Conservation (phyloP, 2,329 filamentous ascomycete species). For the Polytolypa hystricis region DNA sequence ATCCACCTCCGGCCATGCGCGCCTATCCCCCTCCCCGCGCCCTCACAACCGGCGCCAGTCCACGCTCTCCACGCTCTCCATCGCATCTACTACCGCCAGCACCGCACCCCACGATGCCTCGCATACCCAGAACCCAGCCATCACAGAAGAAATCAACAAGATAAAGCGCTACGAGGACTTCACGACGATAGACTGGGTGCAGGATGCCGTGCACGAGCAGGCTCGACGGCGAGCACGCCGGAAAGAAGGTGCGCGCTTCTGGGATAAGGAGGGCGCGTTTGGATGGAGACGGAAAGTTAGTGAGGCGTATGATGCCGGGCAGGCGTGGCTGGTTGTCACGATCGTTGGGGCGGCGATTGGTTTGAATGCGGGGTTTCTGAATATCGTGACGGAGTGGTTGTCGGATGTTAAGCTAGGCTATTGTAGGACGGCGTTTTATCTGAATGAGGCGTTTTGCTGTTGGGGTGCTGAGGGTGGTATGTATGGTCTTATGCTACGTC, state of each 20-base stretch:
- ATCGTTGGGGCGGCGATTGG: slow-evolving; percentile 86
- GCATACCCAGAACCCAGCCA: slow-evolving; percentile 50
- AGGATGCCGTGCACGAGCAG: slow-evolving; percentile 88
- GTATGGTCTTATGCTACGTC: slow-evolving; percentile 10
- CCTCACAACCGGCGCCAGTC: slow-evolving; percentile 13
- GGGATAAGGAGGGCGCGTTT: slow-evolving; percentile 55
- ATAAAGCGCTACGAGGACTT: slow-evolving; percentile 99
- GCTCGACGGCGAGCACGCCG: slow-evolving; percentile 65
- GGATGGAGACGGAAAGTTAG: slow-evolving; percentile 73
- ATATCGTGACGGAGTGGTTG: slow-evolving; percentile 94
- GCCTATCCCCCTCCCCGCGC: slow-evolving; percentile 17
- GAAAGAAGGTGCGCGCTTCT: slow-evolving; percentile 59
- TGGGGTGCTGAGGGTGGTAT: slow-evolving; percentile 83
- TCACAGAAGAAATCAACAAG: slow-evolving; percentile 90
- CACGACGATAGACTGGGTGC: slow-evolving; percentile 93
- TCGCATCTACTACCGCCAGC: slow-evolving; percentile 39
- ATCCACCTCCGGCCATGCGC: slow-evolving; percentile 20
- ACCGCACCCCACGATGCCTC: slow-evolving; percentile 49
- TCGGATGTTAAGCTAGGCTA: slow-evolving; percentile 93
- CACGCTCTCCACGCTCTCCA: slow-evolving; percentile 44
- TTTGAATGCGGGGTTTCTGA: slow-evolving; percentile 81
- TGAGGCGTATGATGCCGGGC: slow-evolving; percentile 88
- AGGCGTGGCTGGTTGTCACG: slow-evolving; percentile 96
- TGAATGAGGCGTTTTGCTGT: slow-evolving; percentile 96
- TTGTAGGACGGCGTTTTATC: slow-evolving; percentile 88